These are phyloP conservation scores for Saccharomyces hybrid DNA, from an alignment of 1,139 yeast species.

Conservation along the genomic window DNA sequence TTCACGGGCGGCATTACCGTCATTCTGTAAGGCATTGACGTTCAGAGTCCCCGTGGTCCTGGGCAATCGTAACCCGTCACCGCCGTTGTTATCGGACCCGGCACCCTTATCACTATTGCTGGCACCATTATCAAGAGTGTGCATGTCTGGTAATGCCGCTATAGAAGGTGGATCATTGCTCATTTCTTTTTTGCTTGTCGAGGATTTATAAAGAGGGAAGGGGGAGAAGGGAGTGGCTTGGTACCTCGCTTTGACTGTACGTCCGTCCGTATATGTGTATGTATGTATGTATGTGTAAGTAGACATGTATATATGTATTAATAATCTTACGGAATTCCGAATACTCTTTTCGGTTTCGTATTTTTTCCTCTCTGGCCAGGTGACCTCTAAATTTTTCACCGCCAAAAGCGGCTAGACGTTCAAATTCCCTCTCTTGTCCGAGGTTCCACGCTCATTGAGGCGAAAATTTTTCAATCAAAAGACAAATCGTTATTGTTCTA, in stretches of 20 bases:
- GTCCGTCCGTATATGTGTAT: neutral
- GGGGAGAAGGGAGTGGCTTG: neutral
- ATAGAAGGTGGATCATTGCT: neutral
- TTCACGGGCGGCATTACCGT: conserved; percentile 4
- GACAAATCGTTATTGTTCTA: neutral
- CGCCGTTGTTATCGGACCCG: neutral
- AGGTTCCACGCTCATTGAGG: neutral
- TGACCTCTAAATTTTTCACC: neutral
- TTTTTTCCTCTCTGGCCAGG: neutral
- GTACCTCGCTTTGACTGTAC: neutral
- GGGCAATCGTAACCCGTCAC: conserved; percentile 37
- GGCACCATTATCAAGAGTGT: neutral
- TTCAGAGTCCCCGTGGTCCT: conserved; percentile 55
- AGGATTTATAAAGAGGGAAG: neutral
- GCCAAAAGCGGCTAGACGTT: neutral
- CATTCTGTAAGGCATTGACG: conserved; percentile 41
- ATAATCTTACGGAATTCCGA: neutral
- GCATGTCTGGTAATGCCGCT: neutral
- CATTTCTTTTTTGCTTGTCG: neutral
- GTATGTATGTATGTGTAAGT: neutral
- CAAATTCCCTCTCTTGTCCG: neutral
- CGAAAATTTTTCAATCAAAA: neutral
- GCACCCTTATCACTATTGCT: neutral
- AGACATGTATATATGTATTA: neutral
- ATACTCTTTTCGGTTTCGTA: neutral